Evolutionary conservation across 768 basidiomycete genomes (phyloP).

Genomic region (Lepiota brunneoincarnata): DNA sequence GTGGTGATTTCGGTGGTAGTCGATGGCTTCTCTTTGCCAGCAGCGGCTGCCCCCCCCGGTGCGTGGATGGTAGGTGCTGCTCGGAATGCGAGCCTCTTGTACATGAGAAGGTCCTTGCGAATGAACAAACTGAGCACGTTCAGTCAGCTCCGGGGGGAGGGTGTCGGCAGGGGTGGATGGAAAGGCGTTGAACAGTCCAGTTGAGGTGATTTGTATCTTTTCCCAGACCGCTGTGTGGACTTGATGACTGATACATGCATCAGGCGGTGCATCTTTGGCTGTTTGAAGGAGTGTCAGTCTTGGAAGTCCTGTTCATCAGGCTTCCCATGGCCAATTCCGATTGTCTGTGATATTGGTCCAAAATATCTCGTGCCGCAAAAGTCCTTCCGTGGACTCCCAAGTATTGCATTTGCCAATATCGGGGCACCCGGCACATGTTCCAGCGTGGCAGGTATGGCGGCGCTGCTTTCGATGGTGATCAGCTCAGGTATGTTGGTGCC

Average conservation of each 20-base stretch:
- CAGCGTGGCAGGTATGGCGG: too few relatives aligned
- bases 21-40: not conserved
- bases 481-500: too few relatives aligned
- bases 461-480: too few relatives aligned
- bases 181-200: not conserved
- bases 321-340: not conserved
- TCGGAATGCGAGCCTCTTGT: not conserved
- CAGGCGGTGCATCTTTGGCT: constrained; percentile 2
- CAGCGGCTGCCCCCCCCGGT: not conserved
- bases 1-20: too few relatives aligned
- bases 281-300: constrained; percentile 3
- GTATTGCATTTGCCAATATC: too few relatives aligned
- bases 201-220: constrained; percentile 1
- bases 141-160: not conserved
- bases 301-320: not conserved
- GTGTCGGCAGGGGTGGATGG: not conserved
- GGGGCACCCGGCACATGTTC: too few relatives aligned
- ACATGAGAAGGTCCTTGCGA: not conserved
- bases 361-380: too few relatives aligned
- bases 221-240: not conserved
- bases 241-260: not conserved
- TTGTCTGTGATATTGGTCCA: not conserved
- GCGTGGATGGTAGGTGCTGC: not conserved
- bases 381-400: too few relatives aligned
- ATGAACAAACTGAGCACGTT: not conserved